These are phyloP conservation scores for Fraxinus latifolia DNA, from an alignment of 305 asterid species.

Conservation along the genomic window DNA sequence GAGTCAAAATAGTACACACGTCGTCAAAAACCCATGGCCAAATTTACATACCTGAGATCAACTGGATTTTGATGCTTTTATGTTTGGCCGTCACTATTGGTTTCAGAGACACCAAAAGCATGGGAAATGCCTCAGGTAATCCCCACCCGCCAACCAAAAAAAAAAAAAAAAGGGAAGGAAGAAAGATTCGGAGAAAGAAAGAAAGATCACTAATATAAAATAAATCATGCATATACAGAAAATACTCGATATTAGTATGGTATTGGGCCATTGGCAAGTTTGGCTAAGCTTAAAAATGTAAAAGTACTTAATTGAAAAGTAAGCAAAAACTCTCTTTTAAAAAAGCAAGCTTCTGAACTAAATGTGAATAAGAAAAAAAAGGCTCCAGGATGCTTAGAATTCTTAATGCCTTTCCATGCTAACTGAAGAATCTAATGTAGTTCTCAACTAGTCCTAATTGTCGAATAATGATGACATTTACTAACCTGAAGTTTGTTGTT, in stretches of 20 bases:
- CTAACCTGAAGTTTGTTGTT: background rate
- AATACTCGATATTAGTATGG: background rate
- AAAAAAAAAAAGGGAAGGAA: too few relatives aligned
- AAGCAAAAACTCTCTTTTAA: background rate
- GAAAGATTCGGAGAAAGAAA: too few relatives aligned
- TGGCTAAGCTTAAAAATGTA: background rate
- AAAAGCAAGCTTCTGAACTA: background rate
- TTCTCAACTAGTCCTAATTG: background rate
- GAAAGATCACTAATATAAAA: background rate
- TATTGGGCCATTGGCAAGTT: background rate
- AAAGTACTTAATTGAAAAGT: background rate
- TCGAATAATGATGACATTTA: background rate
- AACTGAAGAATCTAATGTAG: background rate
- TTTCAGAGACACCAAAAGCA: constrained; percentile 50
- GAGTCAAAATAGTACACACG: constrained; percentile 53
- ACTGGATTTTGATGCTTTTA: constrained; percentile 56
- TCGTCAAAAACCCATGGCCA: constrained; percentile 54
- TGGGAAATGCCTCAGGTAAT: constrained; percentile 62
- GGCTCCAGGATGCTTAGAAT: background rate
- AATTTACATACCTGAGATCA: constrained; percentile 55
- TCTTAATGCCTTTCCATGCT: background rate
- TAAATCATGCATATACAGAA: background rate
- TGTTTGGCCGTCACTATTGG: constrained; percentile 60
- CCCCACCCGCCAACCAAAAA: background rate
- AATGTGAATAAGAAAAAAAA: background rate